Evolutionary conservation across 495 filamentous ascomycete genomes (phyloP).

Genomic region (Neurospora sp.): DNA sequence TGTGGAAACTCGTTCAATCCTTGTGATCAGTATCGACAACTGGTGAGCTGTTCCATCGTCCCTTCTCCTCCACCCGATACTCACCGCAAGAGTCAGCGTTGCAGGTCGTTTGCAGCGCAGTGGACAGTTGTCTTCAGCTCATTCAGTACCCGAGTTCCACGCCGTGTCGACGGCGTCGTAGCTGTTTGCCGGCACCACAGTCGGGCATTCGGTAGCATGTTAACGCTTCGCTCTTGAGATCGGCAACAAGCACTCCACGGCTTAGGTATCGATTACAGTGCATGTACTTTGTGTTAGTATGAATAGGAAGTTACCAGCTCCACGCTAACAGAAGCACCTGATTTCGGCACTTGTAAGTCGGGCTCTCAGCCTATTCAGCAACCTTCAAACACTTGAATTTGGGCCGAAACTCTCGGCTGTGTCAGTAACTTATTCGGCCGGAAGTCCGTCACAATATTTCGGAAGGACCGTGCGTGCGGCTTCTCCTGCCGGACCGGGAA

Average conservation of each 20-base stretch:
- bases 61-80: neutral
- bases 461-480: neutral
- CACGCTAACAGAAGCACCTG: neutral
- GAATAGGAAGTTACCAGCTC: neutral
- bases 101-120: neutral
- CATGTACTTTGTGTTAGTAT: neutral
- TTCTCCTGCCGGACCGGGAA: neutral
- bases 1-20: neutral
- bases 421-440: neutral
- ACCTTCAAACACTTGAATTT: neutral
- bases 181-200: neutral
- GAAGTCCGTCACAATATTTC: neutral
- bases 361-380: neutral
- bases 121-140: neutral
- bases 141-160: neutral
- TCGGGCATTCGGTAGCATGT: neutral
- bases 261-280: neutral
- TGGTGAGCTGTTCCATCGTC: neutral
- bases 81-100: neutral
- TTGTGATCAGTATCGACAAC: neutral
- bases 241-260: neutral
- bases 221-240: neutral
- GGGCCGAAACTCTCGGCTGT: neutral
- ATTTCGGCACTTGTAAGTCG: neutral
- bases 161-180: neutral